phyloP scores from a whole-genome alignment of 768 basidiomycete species.

The Roridomyces roridus region DNA sequence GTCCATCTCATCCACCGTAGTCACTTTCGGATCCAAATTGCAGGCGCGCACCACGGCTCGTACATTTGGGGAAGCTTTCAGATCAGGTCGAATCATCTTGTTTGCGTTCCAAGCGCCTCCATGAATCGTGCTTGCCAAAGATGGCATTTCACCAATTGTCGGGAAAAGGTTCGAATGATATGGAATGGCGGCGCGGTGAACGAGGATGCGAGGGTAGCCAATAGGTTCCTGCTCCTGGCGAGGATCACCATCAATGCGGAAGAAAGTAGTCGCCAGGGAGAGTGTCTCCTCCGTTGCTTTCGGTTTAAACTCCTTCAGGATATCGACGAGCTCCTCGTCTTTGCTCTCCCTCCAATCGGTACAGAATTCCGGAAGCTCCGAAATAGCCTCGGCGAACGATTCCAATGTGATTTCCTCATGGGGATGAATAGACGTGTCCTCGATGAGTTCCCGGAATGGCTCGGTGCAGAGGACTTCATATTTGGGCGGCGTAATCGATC shows the following conservation, averaged over 20 bases:
- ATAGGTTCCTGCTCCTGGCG: neutral
- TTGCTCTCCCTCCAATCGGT: constrained; percentile 2
- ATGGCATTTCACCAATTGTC: no score
- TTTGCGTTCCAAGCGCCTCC: constrained; percentile 2
- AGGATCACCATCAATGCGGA: neutral
- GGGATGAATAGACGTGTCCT: constrained; percentile 9
- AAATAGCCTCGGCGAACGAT: constrained; percentile 9
- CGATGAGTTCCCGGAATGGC: constrained; percentile 14
- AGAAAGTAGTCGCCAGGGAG: constrained; percentile 12
- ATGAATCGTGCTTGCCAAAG: no score
- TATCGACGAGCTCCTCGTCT: constrained; percentile 6
- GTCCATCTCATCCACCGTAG: constrained; percentile 9
- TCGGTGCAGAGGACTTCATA: constrained; percentile 4
- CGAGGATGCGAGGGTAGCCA: constrained; percentile 9
- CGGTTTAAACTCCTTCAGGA: constrained; percentile 1
- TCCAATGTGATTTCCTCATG: constrained; percentile 16
- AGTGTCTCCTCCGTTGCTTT: neutral
- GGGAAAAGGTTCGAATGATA: no score
- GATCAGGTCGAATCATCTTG: neutral
- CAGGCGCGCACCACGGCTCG: constrained; percentile 7
- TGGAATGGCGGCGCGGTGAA: neutral
- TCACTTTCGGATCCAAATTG: constrained; percentile 14
- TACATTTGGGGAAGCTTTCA: neutral
- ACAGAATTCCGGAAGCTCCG: neutral
- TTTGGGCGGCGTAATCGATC: neutral